Conservation (phyloP, 495 filamentous ascomycete species). For the Talaromyces trachyspermus region DNA sequence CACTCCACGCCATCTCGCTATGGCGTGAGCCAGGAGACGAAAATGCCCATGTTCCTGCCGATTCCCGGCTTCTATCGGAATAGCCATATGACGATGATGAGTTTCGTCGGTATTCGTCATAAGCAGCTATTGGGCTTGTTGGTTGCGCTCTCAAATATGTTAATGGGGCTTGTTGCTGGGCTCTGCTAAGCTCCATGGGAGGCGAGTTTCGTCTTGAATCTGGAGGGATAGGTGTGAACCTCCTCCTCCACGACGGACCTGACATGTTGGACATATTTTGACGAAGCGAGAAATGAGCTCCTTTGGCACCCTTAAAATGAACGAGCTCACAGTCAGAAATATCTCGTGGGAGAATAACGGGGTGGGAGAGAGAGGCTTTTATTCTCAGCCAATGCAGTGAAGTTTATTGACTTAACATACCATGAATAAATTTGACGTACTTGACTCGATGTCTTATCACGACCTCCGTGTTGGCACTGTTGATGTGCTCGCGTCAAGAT, state of each 20-base stretch:
- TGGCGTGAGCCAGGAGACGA: constrained; percentile 1
- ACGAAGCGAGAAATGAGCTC: constrained; percentile 53
- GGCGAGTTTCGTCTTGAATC: constrained; percentile 38
- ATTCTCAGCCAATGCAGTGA: background rate
- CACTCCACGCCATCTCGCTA: background rate
- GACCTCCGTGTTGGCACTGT: constrained; percentile 52
- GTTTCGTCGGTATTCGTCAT: constrained; percentile 5
- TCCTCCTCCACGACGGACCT: constrained; percentile 39
- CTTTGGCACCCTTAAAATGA: constrained; percentile 44
- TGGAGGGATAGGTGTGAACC: constrained; percentile 38
- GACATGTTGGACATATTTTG: constrained; percentile 47
- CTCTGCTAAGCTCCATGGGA: constrained; percentile 19
- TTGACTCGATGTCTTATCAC: constrained; percentile 52
- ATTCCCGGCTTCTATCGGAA: background rate
- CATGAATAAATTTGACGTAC: constrained; percentile 52
- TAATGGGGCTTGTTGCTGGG: constrained; percentile 1
- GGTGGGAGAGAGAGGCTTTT: background rate
- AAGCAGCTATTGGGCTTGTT: background rate
- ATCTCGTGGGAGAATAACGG: background rate
- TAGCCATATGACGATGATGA: constrained; percentile 3
- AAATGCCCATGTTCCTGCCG: background rate
- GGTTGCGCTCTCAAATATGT: constrained; percentile 1
- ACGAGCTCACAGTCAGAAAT: background rate
- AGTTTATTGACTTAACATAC: constrained; percentile 24
- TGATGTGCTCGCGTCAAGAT: constrained; percentile 50